Evolutionary conservation across 371 early-diverging fungal species (phyloP).

Genomic region (Mucor indicus): DNA sequence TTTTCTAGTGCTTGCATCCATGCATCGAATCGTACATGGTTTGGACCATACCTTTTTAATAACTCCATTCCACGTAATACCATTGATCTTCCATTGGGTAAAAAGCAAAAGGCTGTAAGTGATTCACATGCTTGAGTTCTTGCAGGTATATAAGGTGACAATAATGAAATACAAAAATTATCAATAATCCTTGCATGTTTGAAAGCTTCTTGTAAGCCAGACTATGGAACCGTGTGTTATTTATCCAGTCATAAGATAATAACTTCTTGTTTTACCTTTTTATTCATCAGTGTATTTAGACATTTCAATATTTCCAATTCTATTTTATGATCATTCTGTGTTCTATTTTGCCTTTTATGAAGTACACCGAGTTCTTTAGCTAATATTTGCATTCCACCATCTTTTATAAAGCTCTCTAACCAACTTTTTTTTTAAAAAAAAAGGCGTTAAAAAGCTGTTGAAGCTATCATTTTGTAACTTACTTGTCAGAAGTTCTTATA

Average conservation of each 20-base stretch:
- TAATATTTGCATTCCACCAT: constrained; percentile 63
- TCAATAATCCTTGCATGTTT: constrained; percentile 59
- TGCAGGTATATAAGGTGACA: constrained; percentile 77
- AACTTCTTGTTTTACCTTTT: constrained; percentile 37
- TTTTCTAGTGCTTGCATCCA: constrained; percentile 72
- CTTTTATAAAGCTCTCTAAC: constrained; percentile 66
- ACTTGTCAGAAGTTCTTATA: constrained; percentile 23
- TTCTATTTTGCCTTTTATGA: constrained; percentile 54
- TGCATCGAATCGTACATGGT: constrained; percentile 64
- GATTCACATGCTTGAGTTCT: constrained; percentile 77
- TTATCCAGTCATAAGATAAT: background rate
- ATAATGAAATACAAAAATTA: constrained; percentile 69
- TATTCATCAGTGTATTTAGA: constrained; percentile 73
- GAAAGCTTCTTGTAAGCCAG: constrained; percentile 45
- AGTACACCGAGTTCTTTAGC: constrained; percentile 59
- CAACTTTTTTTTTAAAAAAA: constrained; percentile 32
- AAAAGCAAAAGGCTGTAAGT: constrained; percentile 77
- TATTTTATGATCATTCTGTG: constrained; percentile 65
- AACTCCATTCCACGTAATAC: constrained; percentile 48
- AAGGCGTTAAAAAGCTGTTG: background rate
- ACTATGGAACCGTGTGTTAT: constrained; percentile 15
- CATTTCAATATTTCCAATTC: constrained; percentile 82
- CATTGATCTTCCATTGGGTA: constrained; percentile 48
- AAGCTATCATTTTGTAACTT: too few relatives aligned
- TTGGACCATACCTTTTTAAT: constrained; percentile 40